Evolutionary conservation across 169 alveolate species (phyloP).

Genomic region (Plasmodium knowlesi): DNA sequence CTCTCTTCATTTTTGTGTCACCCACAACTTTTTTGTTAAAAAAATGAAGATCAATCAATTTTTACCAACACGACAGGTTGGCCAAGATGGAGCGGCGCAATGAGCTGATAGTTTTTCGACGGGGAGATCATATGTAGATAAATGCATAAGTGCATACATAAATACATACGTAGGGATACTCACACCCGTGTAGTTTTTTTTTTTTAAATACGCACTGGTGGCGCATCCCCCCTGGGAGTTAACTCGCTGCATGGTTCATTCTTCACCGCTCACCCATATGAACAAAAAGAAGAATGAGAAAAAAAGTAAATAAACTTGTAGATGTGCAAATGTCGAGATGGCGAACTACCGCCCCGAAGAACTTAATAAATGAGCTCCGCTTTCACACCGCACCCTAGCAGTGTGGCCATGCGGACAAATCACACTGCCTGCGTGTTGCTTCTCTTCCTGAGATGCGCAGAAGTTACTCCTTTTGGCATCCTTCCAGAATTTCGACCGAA

Average conservation of each 20-base stretch:
- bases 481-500: not conserved
- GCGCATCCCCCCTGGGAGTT: not conserved
- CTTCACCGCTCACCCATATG: not conserved
- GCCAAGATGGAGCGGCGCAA: not conserved
- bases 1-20: not conserved
- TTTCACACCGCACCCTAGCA: not conserved
- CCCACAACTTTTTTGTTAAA: not conserved
- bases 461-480: not conserved
- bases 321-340: not conserved
- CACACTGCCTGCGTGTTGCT: not conserved
- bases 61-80: not conserved
- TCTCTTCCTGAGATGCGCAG: not conserved
- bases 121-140: not conserved
- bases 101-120: not conserved
- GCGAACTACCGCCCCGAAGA: not conserved
- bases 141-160: not conserved
- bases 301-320: too few species aligned
- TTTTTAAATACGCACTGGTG: too few species aligned
- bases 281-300: not conserved
- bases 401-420: not conserved
- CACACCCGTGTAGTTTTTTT: not conserved
- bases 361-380: not conserved
- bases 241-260: not conserved
- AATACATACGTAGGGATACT: not conserved
- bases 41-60: not conserved